Percentiles rank a stretch among this genome's conserved stretches.
Evolutionary conservation across 2,329 filamentous ascomycete genomes (phyloP).

Genomic region (Exophiala aquamarina): DNA sequence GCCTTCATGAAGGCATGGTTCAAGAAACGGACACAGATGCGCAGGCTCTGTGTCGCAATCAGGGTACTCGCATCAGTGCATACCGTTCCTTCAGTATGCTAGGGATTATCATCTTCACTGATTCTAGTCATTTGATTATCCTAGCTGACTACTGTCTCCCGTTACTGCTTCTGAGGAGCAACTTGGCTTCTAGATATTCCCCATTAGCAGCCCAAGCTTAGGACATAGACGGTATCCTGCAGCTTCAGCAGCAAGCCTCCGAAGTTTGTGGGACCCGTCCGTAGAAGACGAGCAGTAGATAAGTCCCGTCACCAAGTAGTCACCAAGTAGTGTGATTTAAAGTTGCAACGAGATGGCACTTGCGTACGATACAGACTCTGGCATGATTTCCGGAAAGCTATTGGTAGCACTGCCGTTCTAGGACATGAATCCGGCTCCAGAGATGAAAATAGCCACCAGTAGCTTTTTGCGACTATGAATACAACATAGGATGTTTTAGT

Average conservation of each 20-base stretch:
- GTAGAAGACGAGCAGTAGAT: not conserved
- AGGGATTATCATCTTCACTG: constrained; percentile 6
- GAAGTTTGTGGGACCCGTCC: constrained; percentile 3
- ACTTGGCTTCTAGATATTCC: not conserved
- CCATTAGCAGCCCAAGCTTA: not conserved
- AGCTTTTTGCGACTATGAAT: too few species aligned
- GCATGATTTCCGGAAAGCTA: too few species aligned
- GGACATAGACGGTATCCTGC: constrained; percentile 8
- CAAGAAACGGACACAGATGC: constrained; percentile 5
- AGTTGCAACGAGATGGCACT: not conserved
- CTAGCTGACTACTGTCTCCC: constrained; percentile 1
- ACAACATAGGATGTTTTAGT: too few species aligned
- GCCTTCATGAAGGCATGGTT: constrained; percentile 3
- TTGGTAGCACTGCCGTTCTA: too few species aligned
- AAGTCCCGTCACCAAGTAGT: too few species aligned
- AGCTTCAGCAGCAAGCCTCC: constrained; percentile 5
- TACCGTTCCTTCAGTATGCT: constrained; percentile 10
- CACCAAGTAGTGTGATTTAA: constrained; percentile 1
- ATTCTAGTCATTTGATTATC: constrained; percentile 2
- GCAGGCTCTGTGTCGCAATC: constrained; percentile 3
- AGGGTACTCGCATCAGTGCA: not conserved
- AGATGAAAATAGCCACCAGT: too few species aligned
- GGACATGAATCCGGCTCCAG: too few species aligned
- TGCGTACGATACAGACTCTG: too few species aligned
- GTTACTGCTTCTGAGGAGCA: not conserved